phyloP scores from a whole-genome alignment of 78 protist genomes.

The Creolimax fragrantissima region DNA sequence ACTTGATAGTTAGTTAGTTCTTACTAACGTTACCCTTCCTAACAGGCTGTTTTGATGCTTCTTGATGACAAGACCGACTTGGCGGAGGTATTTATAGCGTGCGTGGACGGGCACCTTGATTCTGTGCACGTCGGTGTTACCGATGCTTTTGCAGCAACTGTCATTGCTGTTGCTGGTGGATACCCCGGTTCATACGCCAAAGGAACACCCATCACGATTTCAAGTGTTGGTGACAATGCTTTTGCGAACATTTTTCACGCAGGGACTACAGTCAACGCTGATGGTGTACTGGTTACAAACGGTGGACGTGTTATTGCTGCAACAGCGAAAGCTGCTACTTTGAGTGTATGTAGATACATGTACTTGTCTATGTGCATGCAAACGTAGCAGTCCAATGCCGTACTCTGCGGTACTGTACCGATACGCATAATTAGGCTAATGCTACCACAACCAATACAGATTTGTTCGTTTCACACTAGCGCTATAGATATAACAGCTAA shows the following conservation, averaged over 20 bases:
- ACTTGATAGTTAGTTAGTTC: no score
- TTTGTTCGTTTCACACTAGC: no score
- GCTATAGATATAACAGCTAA: no score
- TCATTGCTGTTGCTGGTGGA: conserved; percentile 64
- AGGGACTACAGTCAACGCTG: conserved; percentile 38
- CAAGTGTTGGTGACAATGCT: neutral
- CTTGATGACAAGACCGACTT: neutral
- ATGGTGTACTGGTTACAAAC: conserved; percentile 34
- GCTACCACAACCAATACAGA: no score
- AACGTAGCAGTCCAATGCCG: no score
- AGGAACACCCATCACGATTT: conserved; percentile 33
- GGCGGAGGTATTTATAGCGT: conserved; percentile 24
- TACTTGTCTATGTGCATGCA: no score
- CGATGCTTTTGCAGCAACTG: conserved; percentile 42
- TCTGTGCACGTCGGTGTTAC: conserved; percentile 22
- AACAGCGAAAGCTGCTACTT: neutral
- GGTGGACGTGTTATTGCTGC: conserved; percentile 75
- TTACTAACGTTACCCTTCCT: neutral
- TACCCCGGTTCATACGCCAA: conserved; percentile 59
- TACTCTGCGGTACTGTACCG: no score
- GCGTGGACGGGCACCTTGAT: conserved; percentile 44
- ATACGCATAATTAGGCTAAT: no score
- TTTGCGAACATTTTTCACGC: conserved; percentile 58
- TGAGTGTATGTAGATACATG: neutral
- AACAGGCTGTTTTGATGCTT: neutral